These are phyloP conservation scores for Didymella segeticola DNA, from an alignment of 2,329 filamentous ascomycete species.

Conservation along the genomic window DNA sequence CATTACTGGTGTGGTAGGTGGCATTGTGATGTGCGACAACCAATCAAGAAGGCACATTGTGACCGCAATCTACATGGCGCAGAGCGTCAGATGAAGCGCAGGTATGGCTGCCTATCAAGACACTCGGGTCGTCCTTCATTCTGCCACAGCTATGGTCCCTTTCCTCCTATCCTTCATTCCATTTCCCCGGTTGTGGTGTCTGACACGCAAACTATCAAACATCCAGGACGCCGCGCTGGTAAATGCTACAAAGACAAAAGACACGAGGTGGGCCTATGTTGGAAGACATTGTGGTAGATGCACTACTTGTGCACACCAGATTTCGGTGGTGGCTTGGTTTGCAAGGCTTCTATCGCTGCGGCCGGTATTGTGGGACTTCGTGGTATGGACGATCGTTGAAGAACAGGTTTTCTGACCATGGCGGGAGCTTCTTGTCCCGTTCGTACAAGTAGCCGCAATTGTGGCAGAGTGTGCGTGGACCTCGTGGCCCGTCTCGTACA, in stretches of 20 bases:
- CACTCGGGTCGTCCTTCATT: constrained; percentile 1
- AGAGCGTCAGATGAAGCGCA: constrained; percentile 3
- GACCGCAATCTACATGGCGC: background rate
- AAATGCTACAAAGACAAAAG: constrained; percentile 24
- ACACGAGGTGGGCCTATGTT: background rate
- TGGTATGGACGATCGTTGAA: constrained; percentile 48
- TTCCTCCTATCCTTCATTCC: background rate
- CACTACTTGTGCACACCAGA: background rate
- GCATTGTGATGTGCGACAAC: constrained; percentile 1
- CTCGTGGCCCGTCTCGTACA: constrained; percentile 86
- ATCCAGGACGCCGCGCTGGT: constrained; percentile 21
- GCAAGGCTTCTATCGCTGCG: constrained; percentile 18
- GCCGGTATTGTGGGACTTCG: constrained; percentile 30
- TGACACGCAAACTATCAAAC: constrained; percentile 14
- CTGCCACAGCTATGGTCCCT: constrained; percentile 1
- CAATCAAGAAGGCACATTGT: constrained; percentile 1
- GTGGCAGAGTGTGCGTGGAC: constrained; percentile 84
- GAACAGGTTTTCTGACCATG: constrained; percentile 77
- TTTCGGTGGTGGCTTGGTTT: background rate
- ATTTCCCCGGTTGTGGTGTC: constrained; percentile 2
- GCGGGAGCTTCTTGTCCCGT: constrained; percentile 81
- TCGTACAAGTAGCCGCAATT: constrained; percentile 93
- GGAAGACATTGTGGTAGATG: background rate
- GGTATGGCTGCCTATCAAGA: constrained; percentile 1
- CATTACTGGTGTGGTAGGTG: constrained; percentile 6